Evolutionary conservation across 1,284 basidiomycete genomes (phyloP), one percentile per base, ranked within the genome.

Genomic region (Boletus sp.): DNA sequence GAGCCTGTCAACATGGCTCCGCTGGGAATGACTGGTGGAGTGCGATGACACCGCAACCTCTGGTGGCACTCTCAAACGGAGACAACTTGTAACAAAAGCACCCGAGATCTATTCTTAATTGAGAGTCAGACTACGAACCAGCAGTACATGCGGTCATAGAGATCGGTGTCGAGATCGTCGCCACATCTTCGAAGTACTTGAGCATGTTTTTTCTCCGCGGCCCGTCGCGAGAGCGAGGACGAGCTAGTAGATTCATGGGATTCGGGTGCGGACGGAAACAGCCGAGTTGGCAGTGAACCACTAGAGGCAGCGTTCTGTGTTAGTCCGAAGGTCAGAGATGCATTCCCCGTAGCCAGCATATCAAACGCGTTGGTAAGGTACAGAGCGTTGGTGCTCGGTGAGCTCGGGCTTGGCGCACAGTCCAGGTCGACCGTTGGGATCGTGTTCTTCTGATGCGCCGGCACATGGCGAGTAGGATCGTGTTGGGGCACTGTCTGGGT

Each of bases 81-180:
- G 14, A 39, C 27, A 38, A 23, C 38, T 4, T 41, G 42, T 10
- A n/a, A 44, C 48, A 48, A 60, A 30, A 48, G 22, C 34, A 27
- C 10, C 53, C 54, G 49, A 50, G 46, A 48, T 58, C 32, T 23
- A 44, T 26, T 6, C 7, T 19, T n/a, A 32, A n/a, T n/a, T 20
- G 29, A 27, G 33, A 41, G 30, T 29, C 17, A 6, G 22, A 35
- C 20, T 27, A 16, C 16, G 10, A n/a, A 19, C 8, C 23, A 26
- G 25, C 4, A 34, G 26, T 8, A 25, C 26, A 30, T 14, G 32
- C 1, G n/a, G 25, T 5, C 6, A 41, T 8, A 22, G 35, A 35
- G 25, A 46, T 37, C 19, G 19, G 19, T 38, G 19, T 36, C 6
- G 32, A 41, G 38, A 44, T 52, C 30, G 42, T 42, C 36, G 23